Evolutionary conservation across 441 rosid genomes (phyloP).

Genomic region (Euphorbia celastroides): DNA sequence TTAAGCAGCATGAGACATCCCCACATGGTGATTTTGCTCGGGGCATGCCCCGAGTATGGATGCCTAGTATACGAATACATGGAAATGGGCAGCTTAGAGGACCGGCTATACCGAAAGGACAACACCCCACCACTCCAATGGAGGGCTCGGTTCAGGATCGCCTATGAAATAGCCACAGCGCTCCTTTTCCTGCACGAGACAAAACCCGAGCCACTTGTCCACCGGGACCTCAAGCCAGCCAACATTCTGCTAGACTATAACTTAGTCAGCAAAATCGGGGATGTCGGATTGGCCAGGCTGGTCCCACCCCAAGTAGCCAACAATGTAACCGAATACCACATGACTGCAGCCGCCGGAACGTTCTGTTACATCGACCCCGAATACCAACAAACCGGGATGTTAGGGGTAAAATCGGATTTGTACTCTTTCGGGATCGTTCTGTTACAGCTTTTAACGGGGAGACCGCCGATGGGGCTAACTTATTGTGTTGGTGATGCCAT

Average conservation of each 20-base stretch:
- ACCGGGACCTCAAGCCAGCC: conserved; percentile 82
- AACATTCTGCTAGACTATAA: conserved; percentile 60
- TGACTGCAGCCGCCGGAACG: conserved; percentile 82
- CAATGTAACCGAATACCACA: conserved; percentile 38
- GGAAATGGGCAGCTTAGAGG: conserved; percentile 83
- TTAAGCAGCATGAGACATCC: conserved; percentile 75
- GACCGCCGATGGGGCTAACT: conserved; percentile 59
- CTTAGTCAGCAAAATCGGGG: conserved; percentile 54
- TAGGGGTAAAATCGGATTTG: conserved; percentile 73
- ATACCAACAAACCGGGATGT: no score
- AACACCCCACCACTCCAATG: conserved; percentile 59
- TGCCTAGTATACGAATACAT: conserved; percentile 76
- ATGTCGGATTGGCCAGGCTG: conserved; percentile 67
- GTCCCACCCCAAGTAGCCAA: conserved; percentile 47
- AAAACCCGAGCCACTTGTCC: conserved; percentile 75
- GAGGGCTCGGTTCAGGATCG: conserved; percentile 56
- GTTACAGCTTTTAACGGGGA: conserved; percentile 65
- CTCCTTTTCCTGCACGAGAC: conserved; percentile 75
- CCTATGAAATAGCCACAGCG: conserved; percentile 60
- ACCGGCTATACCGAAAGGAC: conserved; percentile 55
- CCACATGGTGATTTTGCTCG: conserved; percentile 70
- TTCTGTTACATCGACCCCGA: conserved; percentile 88
- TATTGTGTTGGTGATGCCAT: conserved; percentile 50
- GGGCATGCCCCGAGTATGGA: conserved; percentile 82
- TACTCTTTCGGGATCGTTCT: conserved; percentile 73